phyloP scores from a whole-genome alignment of 139 green algal species.

The Closterium sp. region DNA sequence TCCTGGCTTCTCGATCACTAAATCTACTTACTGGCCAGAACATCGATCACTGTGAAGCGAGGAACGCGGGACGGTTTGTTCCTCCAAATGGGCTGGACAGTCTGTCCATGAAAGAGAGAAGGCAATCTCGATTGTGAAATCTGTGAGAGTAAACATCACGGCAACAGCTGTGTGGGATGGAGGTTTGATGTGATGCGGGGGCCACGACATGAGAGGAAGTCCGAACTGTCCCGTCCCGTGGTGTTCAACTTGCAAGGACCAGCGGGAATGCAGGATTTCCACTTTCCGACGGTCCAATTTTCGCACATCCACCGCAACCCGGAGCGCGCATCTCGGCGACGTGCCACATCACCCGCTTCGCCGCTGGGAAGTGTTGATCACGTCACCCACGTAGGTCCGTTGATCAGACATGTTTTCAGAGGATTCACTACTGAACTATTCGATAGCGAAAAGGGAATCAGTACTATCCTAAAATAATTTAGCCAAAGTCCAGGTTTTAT shows the following conservation, averaged over 20 bases:
- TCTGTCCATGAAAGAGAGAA: background rate
- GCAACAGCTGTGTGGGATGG: background rate
- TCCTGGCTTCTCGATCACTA: background rate
- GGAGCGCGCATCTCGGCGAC: background rate
- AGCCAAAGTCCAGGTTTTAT: too few species aligned
- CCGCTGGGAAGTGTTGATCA: background rate
- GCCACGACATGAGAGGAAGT: too few species aligned
- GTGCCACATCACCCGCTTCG: background rate
- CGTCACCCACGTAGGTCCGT: background rate
- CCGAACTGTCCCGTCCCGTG: too few species aligned
- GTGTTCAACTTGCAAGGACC: background rate
- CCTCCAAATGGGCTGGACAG: too few species aligned
- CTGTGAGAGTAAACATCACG: background rate
- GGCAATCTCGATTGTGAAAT: background rate
- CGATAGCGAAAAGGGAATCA: too few species aligned
- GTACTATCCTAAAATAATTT: too few species aligned
- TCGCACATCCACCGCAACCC: background rate
- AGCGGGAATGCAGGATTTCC: background rate
- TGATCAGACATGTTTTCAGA: background rate
- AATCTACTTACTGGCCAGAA: background rate
- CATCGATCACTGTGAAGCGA: background rate
- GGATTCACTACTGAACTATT: too few species aligned
- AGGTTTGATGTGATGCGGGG: background rate
- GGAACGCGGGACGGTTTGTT: background rate
- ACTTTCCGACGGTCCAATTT: background rate